phyloP scores from a whole-genome alignment of 306 rosid species.

The Cicer cuneatum region DNA sequence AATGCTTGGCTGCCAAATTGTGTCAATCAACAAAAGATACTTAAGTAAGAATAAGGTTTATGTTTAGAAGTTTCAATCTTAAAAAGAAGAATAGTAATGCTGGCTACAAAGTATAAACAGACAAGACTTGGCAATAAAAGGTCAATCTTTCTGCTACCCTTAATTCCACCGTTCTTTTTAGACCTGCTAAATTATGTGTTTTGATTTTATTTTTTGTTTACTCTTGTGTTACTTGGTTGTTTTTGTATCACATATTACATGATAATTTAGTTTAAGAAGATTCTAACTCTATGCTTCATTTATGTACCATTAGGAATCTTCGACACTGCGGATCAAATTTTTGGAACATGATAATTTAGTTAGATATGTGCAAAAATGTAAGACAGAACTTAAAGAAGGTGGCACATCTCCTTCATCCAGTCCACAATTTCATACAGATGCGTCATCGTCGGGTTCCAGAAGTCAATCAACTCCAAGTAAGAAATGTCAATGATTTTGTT shows the following conservation, averaged over 20 bases:
- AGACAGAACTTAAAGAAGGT: constrained; percentile 60
- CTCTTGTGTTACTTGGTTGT: neutral
- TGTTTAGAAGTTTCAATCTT: neutral
- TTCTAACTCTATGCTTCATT: constrained; percentile 42
- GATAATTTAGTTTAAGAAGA: neutral
- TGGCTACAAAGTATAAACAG: constrained; percentile 19
- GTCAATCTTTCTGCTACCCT: neutral
- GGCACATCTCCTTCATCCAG: constrained; percentile 58
- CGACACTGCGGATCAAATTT: constrained; percentile 71
- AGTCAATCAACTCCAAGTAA: constrained; percentile 71
- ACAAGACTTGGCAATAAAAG: neutral
- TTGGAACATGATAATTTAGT: constrained; percentile 73
- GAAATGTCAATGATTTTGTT: constrained; percentile 47
- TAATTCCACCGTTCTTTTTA: neutral
- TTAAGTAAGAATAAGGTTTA: neutral
- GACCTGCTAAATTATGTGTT: constrained; percentile 14
- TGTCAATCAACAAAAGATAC: neutral
- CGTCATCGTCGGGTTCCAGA: constrained; percentile 68
- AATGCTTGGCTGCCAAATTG: constrained; percentile 12
- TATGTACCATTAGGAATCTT: constrained; percentile 72
- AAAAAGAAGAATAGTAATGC: neutral
- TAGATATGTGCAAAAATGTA: constrained; percentile 67
- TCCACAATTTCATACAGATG: constrained; percentile 51
- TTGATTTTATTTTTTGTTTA: neutral
- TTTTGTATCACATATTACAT: neutral